Evolutionary conservation across 139 green algal genomes (phyloP).

Genomic region (Picochlorum sp.): DNA sequence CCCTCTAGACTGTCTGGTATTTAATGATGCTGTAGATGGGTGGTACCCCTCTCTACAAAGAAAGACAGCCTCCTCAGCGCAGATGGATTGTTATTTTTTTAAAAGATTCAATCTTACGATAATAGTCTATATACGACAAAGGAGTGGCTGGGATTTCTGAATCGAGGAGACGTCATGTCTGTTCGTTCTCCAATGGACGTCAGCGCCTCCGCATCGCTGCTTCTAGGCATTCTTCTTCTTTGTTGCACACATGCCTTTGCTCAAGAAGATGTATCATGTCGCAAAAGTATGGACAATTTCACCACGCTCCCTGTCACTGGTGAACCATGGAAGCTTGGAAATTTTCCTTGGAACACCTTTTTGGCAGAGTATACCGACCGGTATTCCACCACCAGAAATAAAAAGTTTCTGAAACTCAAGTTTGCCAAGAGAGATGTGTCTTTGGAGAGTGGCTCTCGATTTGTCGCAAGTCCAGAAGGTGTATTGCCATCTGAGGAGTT

Average conservation of each 20-base stretch:
- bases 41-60: too few relatives aligned
- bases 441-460: not conserved
- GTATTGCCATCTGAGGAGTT: not conserved
- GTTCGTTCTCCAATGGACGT: too few relatives aligned
- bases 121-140: too few relatives aligned
- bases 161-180: too few relatives aligned
- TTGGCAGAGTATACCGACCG: not conserved
- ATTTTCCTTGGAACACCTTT: not conserved
- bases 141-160: too few relatives aligned
- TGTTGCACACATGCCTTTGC: not conserved
- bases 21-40: too few relatives aligned
- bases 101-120: too few relatives aligned
- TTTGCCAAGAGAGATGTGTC: conserved; percentile 1
- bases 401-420: not conserved
- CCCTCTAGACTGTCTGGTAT: too few relatives aligned
- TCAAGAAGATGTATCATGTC: not conserved
- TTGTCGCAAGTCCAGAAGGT: not conserved
- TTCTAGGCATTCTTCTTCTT: too few relatives aligned
- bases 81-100: too few relatives aligned
- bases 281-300: not conserved
- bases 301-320: not conserved
- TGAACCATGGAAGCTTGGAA: not conserved
- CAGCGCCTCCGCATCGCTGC: too few relatives aligned
- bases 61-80: too few relatives aligned
- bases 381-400: conserved; percentile 1